Evolutionary conservation across 495 filamentous ascomycete genomes (phyloP), one percentile per base, ranked within the genome.

Genomic region (Annulohypoxylon bovei): DNA sequence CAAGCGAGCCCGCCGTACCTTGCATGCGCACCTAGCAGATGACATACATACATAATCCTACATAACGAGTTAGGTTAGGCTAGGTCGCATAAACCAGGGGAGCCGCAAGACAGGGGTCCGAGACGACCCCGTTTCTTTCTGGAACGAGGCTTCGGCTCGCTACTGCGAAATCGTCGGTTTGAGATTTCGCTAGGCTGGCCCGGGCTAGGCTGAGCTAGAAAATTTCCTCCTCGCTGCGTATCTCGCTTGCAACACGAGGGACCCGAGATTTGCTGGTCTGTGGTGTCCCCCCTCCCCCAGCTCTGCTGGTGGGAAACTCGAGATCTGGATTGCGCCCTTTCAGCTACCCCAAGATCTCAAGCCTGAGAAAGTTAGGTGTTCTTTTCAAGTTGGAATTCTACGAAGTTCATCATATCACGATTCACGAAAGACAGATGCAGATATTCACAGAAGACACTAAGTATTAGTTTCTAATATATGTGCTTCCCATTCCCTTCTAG

Each of bases 401-500:
- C n/a, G n/a, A n/a, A n/a, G n/a, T n/a, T 28, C 1, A 7, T 53
- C 33, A 40, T 14, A 30, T 35, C 37, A 14, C 37, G 3, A 40
- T 40, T 40, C 37, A 11, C 12, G 25, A 50, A 37, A 50, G 30
- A 46, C 18, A 37, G 1, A 55, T 27, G 16, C 2, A 50, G 18
- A 23, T 7, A 9, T 50, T 57, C 62, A 52, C 53, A 27, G n/a
- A 23, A 53, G 8, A 20, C 4, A 6, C 22, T 60, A 56, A 39
- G 12, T 23, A 61, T 55, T 55, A 70, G 44, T 60, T 70, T 65
- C 61, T 65, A 56, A 62, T 66, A 71, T 66, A 71, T 67, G 62
- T 71, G 68, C 63, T 44, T 71, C 58, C 58, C 63, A 69, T 69
- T 71, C 63, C 62, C 68, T 71, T 67, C 63, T 67, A 71, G 68